These are phyloP conservation scores for Xylariaceae sp. DNA, from an alignment of 2,329 filamentous ascomycete species.

Conservation along the genomic window DNA sequence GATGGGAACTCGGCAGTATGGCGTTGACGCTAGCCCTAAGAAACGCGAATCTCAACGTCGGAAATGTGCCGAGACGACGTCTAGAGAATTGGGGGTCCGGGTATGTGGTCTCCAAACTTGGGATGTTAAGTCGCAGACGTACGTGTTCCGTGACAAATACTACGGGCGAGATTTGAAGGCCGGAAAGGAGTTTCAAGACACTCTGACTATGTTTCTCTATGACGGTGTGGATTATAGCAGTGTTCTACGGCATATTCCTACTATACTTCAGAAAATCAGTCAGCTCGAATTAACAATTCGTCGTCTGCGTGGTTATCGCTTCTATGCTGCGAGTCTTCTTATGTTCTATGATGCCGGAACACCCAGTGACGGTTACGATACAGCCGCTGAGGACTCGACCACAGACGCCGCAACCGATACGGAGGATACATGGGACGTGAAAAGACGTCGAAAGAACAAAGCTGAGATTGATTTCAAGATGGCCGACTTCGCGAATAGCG, in stretches of 20 bases:
- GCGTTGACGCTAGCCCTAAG: conserved; percentile 83
- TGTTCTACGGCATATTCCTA: conserved; percentile 79
- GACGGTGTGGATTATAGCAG: conserved; percentile 78
- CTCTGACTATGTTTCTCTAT: conserved; percentile 83
- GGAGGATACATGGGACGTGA: conserved; percentile 42
- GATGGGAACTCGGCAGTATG: conserved; percentile 97
- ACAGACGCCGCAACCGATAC: conserved; percentile 55
- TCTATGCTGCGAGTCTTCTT: conserved; percentile 90
- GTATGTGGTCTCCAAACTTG: conserved; percentile 96
- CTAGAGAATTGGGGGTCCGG: conserved; percentile 81
- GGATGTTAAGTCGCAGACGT: conserved; percentile 76
- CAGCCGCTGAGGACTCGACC: conserved; percentile 50
- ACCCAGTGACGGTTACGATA: conserved; percentile 47
- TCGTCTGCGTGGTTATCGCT: conserved; percentile 75
- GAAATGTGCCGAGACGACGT: conserved; percentile 91
- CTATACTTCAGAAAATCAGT: conserved; percentile 76
- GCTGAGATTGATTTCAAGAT: conserved; percentile 86
- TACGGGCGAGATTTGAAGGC: conserved; percentile 84
- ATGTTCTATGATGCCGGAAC: conserved; percentile 93
- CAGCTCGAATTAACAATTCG: conserved; percentile 79
- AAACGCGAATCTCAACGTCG: conserved; percentile 89
- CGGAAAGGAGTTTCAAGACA: conserved; percentile 81
- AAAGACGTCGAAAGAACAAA: conserved; percentile 43
- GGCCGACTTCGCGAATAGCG: conserved; percentile 96
- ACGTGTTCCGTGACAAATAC: conserved; percentile 98